Evolutionary conservation across 345 rosid species (phyloP).

Genomic region (Noccaea caerulescens): DNA sequence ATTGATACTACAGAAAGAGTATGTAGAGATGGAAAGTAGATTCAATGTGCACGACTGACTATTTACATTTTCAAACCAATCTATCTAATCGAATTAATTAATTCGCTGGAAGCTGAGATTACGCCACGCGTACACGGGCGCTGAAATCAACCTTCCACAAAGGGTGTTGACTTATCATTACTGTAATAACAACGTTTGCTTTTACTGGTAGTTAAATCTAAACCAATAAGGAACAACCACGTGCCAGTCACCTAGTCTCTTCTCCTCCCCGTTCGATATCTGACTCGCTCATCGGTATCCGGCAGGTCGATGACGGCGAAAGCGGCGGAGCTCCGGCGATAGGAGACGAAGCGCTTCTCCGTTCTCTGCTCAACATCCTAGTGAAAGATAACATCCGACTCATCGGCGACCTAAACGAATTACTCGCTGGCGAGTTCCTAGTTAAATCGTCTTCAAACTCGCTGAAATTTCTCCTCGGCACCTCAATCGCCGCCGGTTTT

Average conservation of each 20-base stretch:
- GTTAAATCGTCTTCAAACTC: constrained; percentile 45
- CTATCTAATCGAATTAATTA: constrained; percentile 21
- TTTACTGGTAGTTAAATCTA: not conserved
- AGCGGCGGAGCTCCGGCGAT: constrained; percentile 29
- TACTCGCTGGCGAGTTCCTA: constrained; percentile 47
- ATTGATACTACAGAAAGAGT: constrained; percentile 9
- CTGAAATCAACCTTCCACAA: constrained; percentile 19
- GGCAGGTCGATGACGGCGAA: constrained; percentile 30
- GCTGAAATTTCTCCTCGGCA: constrained; percentile 41
- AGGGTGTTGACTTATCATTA: constrained; percentile 15
- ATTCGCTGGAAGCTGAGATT: not conserved
- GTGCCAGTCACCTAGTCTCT: constrained; percentile 32
- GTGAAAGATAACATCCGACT: constrained; percentile 62
- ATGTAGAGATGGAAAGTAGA: not conserved
- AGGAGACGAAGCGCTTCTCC: constrained; percentile 47
- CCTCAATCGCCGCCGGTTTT: constrained; percentile 52
- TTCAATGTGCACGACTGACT: constrained; percentile 16
- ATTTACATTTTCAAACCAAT: constrained; percentile 34
- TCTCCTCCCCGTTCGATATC: constrained; percentile 56
- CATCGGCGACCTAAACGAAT: constrained; percentile 62
- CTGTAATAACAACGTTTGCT: not conserved
- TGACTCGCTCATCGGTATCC: constrained; percentile 37
- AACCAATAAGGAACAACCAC: constrained; percentile 21
- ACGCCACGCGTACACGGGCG: constrained; percentile 36
- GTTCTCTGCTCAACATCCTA: constrained; percentile 60